Conservation (phyloP, 768 basidiomycete genomes). For the Lactarius deliciosus region DNA sequence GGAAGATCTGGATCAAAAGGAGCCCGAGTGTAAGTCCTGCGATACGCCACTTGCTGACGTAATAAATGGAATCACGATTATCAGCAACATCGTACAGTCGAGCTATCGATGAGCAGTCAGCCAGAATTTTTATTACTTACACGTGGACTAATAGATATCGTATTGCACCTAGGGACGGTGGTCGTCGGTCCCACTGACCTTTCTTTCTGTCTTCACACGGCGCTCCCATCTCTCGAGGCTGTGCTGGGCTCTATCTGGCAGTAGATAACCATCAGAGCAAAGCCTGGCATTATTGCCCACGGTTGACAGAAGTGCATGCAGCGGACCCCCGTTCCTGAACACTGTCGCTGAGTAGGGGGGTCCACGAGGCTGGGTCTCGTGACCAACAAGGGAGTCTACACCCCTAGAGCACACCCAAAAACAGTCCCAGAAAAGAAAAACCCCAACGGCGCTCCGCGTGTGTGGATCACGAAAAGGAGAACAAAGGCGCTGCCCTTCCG, state of each 20-base stretch:
- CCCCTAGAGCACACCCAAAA: background rate
- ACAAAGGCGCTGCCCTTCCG: background rate
- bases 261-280: background rate
- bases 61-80: background rate
- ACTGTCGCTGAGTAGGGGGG: background rate
- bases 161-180: no score
- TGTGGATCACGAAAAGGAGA: background rate
- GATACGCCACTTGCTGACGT: background rate
- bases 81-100: background rate
- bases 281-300: background rate
- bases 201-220: background rate
- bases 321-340: background rate
- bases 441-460: constrained; percentile 19
- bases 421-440: constrained; percentile 2
- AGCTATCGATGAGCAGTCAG: background rate
- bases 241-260: background rate
- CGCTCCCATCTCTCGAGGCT: background rate
- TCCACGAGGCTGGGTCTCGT: constrained; percentile 10
- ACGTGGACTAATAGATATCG: background rate
- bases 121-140: background rate
- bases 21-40: no score
- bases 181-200: background rate
- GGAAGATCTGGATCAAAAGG: no score
- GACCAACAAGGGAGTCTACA: constrained; percentile 3
- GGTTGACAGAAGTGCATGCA: background rate